Conservation (phyloP, 371 early-diverging fungal species). For the Chytridiales sp. region DNA sequence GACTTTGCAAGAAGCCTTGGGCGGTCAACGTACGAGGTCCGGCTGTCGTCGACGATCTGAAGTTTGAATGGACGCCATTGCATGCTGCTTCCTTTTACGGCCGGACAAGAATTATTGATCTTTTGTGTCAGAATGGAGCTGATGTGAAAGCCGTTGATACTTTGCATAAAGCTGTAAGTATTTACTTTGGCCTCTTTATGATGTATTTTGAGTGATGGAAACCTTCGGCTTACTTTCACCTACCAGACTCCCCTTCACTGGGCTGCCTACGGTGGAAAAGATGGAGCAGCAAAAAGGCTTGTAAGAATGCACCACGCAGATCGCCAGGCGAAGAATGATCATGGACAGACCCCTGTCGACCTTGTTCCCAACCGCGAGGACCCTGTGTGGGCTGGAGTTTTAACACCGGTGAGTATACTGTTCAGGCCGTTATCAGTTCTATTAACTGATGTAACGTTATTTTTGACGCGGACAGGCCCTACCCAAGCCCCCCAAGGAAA, state of each 20-base stretch:
- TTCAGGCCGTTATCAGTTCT: no score
- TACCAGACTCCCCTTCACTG: constrained; percentile 75
- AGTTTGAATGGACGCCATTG: constrained; percentile 82
- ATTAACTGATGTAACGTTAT: no score
- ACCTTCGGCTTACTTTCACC: background rate
- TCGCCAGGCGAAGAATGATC: constrained; percentile 60
- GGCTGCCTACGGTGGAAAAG: constrained; percentile 83
- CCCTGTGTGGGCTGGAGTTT: constrained; percentile 58
- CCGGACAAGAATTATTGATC: constrained; percentile 58
- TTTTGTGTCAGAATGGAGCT: constrained; percentile 72
- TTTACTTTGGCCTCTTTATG: no score
- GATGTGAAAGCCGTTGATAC: constrained; percentile 81
- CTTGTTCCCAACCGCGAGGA: constrained; percentile 63
- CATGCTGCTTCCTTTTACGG: constrained; percentile 88
- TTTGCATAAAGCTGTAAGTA: constrained; percentile 67
- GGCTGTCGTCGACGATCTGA: constrained; percentile 50
- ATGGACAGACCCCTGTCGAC: constrained; percentile 72
- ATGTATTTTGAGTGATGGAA: no score
- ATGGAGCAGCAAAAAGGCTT: constrained; percentile 48
- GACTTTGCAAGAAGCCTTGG: constrained; percentile 1
- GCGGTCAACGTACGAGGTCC: no score
- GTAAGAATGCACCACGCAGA: constrained; percentile 68
- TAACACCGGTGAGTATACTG: constrained; percentile 29
- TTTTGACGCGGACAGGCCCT: no score
- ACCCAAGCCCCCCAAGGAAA: no score